phyloP scores from a whole-genome alignment of 768 basidiomycete species.

The Austroboletus eburneus region DNA sequence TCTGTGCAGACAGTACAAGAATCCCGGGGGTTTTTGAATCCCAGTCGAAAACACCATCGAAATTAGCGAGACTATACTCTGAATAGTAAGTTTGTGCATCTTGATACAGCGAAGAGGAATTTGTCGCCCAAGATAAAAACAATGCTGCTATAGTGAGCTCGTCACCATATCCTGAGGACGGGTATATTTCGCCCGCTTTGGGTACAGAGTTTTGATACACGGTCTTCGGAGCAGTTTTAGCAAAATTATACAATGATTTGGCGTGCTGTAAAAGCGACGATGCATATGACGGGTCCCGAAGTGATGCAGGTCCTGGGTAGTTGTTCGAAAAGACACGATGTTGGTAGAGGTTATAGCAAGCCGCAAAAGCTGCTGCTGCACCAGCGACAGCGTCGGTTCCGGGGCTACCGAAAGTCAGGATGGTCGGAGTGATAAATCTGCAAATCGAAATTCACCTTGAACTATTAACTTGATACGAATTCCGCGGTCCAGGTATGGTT shows the following conservation, averaged over 20 bases:
- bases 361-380: slow-evolving; percentile 81
- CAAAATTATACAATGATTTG: slow-evolving; percentile 68
- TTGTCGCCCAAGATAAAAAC: slow-evolving; percentile 68
- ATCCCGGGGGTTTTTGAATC: slow-evolving; percentile 78
- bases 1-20: slow-evolving; percentile 70
- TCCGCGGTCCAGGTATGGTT: slow-evolving; percentile 68
- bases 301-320: slow-evolving; percentile 56
- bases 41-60: slow-evolving; percentile 79
- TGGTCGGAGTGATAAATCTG: not conserved
- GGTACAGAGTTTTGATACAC: slow-evolving; percentile 73
- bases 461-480: slow-evolving; percentile 74
- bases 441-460: slow-evolving; percentile 37
- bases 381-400: slow-evolving; percentile 89
- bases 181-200: slow-evolving; percentile 56
- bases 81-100: slow-evolving; percentile 62
- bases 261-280: slow-evolving; percentile 69
- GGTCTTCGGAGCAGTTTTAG: slow-evolving; percentile 58
- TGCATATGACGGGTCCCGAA: slow-evolving; percentile 73
- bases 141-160: slow-evolving; percentile 75
- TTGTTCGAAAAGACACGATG: slow-evolving; percentile 50
- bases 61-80: slow-evolving; percentile 48
- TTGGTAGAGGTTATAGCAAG: slow-evolving; percentile 80
- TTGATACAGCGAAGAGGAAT: slow-evolving; percentile 52
- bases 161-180: slow-evolving; percentile 68
- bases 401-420: slow-evolving; percentile 39